phyloP scores from a whole-genome alignment of 805 yeast genomes.

The Lachancea meyersii region DNA sequence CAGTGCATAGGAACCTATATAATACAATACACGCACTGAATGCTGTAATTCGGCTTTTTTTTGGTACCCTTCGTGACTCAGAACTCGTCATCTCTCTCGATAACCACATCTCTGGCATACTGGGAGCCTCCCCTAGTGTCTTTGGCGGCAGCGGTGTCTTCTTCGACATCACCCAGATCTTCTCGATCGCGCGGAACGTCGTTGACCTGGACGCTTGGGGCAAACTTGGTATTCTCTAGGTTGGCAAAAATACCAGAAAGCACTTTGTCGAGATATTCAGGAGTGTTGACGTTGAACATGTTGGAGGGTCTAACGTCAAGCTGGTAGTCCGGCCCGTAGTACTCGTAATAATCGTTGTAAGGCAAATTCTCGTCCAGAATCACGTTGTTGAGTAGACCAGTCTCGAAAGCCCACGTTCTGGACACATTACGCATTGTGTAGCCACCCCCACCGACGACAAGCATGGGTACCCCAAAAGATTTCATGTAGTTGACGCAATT shows the following conservation, averaged over 20 bases:
- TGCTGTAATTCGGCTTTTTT: background rate
- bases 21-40: conserved; percentile 8
- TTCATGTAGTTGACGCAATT: conserved; percentile 88
- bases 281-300: conserved; percentile 93
- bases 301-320: conserved; percentile 91
- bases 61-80: too few species aligned
- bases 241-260: conserved; percentile 69
- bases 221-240: conserved; percentile 84
- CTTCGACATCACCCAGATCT: conserved; percentile 80
- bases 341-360: conserved; percentile 93
- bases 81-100: conserved; percentile 71
- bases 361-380: conserved; percentile 67
- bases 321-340: conserved; percentile 94
- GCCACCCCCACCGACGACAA: conserved; percentile 98
- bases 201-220: conserved; percentile 95
- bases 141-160: conserved; percentile 69
- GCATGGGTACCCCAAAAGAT: conserved; percentile 78
- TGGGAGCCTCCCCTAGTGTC: conserved; percentile 92
- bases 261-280: conserved; percentile 83
- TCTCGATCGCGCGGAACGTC: conserved; percentile 85
- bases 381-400: conserved; percentile 67
- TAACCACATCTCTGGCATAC: conserved; percentile 67
- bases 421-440: conserved; percentile 97
- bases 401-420: conserved; percentile 87
- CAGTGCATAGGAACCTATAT: background rate